Percentiles rank a stretch among this genome's conserved stretches.
Conservation (phyloP, 345 rosid species). For the Isatis tinctoria region DNA sequence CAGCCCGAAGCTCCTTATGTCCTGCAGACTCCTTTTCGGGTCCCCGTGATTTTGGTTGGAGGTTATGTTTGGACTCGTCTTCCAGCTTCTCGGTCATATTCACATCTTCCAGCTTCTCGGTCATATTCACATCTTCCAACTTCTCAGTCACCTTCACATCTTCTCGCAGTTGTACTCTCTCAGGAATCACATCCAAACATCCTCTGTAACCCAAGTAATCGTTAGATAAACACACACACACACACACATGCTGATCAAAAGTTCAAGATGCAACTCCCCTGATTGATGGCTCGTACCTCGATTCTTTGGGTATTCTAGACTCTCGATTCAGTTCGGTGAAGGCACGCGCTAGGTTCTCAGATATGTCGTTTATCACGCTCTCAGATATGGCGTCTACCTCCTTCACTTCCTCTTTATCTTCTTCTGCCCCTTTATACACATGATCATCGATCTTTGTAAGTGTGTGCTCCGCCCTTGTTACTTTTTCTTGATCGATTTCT, state of each 20-base stretch:
- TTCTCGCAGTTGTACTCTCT: background rate
- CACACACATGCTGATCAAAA: background rate
- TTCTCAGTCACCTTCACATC: background rate
- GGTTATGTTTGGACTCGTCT: background rate
- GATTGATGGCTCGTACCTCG: slow-evolving; percentile 10
- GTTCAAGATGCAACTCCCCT: background rate
- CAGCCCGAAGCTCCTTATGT: background rate
- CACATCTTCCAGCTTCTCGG: background rate
- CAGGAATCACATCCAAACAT: slow-evolving; percentile 15
- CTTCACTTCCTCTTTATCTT: slow-evolving; percentile 6
- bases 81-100: background rate
- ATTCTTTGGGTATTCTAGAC: background rate
- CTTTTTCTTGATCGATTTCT: background rate
- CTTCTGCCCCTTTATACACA: background rate
- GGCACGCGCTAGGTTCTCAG: background rate
- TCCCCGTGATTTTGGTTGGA: background rate
- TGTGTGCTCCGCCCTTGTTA: background rate
- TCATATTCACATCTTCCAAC: background rate
- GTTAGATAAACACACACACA: background rate
- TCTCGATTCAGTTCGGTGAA: slow-evolving; percentile 6
- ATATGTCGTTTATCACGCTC: background rate
- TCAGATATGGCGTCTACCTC: background rate
- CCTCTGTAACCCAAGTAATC: slow-evolving; percentile 8
- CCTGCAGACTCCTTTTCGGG: background rate
- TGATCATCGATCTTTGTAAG: background rate